Evolutionary conservation across 805 yeast species (phyloP).

Genomic region (Metschnikowia anglica): DNA sequence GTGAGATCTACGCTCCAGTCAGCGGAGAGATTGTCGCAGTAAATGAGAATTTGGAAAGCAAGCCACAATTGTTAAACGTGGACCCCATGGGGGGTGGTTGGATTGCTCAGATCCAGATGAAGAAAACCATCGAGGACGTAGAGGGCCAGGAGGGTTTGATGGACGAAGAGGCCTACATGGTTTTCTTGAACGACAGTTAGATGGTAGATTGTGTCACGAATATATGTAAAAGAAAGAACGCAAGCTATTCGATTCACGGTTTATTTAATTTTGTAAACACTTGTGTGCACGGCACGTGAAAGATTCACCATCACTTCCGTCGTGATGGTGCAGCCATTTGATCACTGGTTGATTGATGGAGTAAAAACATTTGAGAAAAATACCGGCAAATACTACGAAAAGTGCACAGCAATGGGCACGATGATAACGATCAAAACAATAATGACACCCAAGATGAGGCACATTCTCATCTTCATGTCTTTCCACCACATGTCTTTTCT

Average conservation of each 20-base stretch:
- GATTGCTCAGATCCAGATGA: slow-evolving; percentile 75
- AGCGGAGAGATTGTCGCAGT: slow-evolving; percentile 71
- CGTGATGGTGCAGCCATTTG: neutral
- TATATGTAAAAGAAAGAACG: slow-evolving; percentile 1
- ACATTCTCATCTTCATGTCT: slow-evolving; percentile 93
- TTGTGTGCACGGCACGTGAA: neutral
- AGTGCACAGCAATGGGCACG: slow-evolving; percentile 92
- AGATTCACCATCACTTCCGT: neutral
- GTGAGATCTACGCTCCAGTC: slow-evolving; percentile 89
- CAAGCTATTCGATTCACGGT: slow-evolving; percentile 3
- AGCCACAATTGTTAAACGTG: slow-evolving; percentile 75
- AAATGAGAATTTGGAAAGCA: slow-evolving; percentile 62
- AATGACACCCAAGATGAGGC: slow-evolving; percentile 74
- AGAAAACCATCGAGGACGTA: slow-evolving; percentile 34
- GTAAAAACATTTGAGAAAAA: too few species aligned
- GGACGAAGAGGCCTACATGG: slow-evolving; percentile 55
- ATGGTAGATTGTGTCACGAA: neutral
- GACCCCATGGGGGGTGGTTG: slow-evolving; percentile 96
- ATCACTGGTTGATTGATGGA: too few species aligned
- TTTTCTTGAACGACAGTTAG: slow-evolving; percentile 50
- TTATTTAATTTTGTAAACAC: neutral
- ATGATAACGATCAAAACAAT: slow-evolving; percentile 82
- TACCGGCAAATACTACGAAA: slow-evolving; percentile 35
- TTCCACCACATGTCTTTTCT: slow-evolving; percentile 99
- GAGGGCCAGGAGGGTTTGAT: slow-evolving; percentile 46